Evolutionary conservation across 2,329 filamentous ascomycete genomes (phyloP).

Genomic region (Aspergillus udagawae): DNA sequence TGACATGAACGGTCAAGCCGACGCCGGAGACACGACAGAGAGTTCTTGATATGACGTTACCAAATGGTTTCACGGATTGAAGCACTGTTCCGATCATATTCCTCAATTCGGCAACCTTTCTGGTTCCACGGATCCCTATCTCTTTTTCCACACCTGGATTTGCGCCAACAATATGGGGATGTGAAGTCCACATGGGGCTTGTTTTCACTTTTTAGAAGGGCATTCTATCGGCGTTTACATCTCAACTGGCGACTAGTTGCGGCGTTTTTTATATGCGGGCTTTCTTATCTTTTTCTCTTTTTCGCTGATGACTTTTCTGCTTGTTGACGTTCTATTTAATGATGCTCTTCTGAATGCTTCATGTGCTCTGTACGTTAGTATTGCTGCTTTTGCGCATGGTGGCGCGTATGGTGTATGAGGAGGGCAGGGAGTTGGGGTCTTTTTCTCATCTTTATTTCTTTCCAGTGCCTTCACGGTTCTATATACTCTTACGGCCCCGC

Average conservation of each 20-base stretch:
- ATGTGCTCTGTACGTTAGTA: constrained; percentile 1
- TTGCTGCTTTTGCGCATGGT: constrained; percentile 7
- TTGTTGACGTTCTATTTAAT: constrained; percentile 7
- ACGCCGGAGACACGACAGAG: constrained; percentile 18
- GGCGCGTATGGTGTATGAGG: constrained; percentile 19
- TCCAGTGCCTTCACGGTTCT: constrained; percentile 12
- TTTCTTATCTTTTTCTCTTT: constrained; percentile 1
- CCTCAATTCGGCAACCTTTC: background rate
- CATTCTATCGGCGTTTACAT: background rate
- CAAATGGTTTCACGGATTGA: background rate
- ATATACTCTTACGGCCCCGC: constrained; percentile 4
- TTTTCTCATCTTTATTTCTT: constrained; percentile 13
- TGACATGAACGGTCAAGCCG: constrained; percentile 18
- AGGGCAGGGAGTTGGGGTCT: constrained; percentile 14
- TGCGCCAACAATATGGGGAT: background rate
- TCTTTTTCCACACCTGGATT: background rate
- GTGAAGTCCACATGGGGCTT: background rate
- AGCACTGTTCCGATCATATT: background rate
- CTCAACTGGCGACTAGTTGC: background rate
- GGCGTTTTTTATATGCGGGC: constrained; percentile 2
- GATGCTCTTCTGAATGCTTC: constrained; percentile 5
- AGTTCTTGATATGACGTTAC: background rate
- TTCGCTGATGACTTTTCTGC: constrained; percentile 2
- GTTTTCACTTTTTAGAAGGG: background rate
- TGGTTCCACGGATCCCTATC: background rate